A percentile compares a stretch with the other conserved stretches of the same genome.
phyloP scores from a whole-genome alignment of 1,284 basidiomycete genomes.

The Cutaneotrichosporon arboriforme region DNA sequence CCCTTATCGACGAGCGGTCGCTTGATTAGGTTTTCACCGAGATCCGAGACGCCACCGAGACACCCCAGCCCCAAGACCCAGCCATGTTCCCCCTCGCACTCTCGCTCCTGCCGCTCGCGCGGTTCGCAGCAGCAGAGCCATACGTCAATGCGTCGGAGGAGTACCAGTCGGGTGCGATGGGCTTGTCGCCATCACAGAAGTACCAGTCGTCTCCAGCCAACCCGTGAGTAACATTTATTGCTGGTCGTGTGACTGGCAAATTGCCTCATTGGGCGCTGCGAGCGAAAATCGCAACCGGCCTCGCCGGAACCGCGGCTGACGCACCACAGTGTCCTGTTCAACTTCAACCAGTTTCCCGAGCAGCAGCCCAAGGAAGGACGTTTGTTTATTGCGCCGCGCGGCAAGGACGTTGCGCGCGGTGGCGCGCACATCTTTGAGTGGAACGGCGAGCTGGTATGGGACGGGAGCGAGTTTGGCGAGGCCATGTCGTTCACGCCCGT shows the following conservation, averaged over 20 bases:
- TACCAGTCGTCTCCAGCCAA: slow-evolving; percentile 19
- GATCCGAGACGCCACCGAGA: too few species aligned
- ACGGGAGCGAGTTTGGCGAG: slow-evolving; percentile 25
- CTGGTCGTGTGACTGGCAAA: not conserved
- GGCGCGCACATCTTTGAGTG: slow-evolving; percentile 26
- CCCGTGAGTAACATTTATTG: slow-evolving; percentile 21
- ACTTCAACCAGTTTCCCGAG: slow-evolving; percentile 21
- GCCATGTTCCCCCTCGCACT: not conserved
- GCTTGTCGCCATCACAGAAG: slow-evolving; percentile 21
- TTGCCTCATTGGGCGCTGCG: too few species aligned
- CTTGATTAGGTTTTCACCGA: too few species aligned
- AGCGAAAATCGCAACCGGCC: not conserved
- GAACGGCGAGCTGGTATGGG: slow-evolving; percentile 34
- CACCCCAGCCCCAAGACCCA: too few species aligned
- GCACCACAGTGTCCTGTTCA: slow-evolving; percentile 16
- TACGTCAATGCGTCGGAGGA: slow-evolving; percentile 7
- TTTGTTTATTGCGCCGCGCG: slow-evolving; percentile 32
- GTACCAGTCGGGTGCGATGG: slow-evolving; percentile 21
- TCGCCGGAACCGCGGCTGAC: not conserved
- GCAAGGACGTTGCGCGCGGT: slow-evolving; percentile 15
- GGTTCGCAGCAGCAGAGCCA: not conserved
- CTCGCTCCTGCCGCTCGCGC: not conserved
- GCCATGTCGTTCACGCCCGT: slow-evolving; percentile 25
- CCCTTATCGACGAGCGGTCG: too few species aligned
- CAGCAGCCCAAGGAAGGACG: slow-evolving; percentile 8